Conservation (phyloP, 2,329 filamentous ascomycete genomes). For the Aspergillus persii region DNA sequence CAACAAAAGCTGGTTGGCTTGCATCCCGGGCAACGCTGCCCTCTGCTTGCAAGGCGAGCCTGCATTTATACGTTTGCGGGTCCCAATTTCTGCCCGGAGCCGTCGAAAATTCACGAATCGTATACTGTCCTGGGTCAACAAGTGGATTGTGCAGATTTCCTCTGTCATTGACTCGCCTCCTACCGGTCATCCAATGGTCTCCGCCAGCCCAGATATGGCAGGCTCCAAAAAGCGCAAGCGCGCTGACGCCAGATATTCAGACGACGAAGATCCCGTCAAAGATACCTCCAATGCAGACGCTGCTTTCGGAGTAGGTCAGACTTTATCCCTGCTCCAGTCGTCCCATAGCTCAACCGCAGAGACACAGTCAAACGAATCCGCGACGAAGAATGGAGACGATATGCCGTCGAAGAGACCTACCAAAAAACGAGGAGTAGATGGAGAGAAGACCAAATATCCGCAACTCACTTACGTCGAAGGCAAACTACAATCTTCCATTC, state of each 20-base stretch:
- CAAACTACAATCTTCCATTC: slow-evolving; percentile 55
- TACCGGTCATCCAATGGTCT: not conserved
- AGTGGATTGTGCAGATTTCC: not conserved
- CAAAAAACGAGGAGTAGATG: slow-evolving; percentile 37
- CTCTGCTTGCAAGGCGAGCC: not conserved
- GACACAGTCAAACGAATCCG: slow-evolving; percentile 1
- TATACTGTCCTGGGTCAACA: not conserved
- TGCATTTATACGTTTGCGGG: not conserved
- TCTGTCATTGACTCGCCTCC: not conserved
- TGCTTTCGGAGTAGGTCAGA: slow-evolving; percentile 32
- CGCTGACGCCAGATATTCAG: slow-evolving; percentile 16
- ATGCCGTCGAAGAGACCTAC: slow-evolving; percentile 15
- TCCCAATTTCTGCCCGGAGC: not conserved
- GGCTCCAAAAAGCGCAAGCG: slow-evolving; percentile 35
- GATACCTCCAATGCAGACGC: slow-evolving; percentile 12
- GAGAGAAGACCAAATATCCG: slow-evolving; percentile 51
- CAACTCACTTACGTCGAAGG: slow-evolving; percentile 54
- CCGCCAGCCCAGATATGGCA: slow-evolving; percentile 18
- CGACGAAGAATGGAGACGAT: slow-evolving; percentile 16
- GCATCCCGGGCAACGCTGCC: not conserved
- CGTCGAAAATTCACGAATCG: not conserved
- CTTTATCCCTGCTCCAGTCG: slow-evolving; percentile 30
- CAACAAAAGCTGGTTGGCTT: slow-evolving; percentile 3
- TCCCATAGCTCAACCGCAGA: slow-evolving; percentile 13
- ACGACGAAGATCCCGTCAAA: slow-evolving; percentile 25